Evolutionary conservation across 208 protist species (phyloP), one percentile per base, ranked within the genome.

Genomic region (Wallacemonas collosoma): DNA sequence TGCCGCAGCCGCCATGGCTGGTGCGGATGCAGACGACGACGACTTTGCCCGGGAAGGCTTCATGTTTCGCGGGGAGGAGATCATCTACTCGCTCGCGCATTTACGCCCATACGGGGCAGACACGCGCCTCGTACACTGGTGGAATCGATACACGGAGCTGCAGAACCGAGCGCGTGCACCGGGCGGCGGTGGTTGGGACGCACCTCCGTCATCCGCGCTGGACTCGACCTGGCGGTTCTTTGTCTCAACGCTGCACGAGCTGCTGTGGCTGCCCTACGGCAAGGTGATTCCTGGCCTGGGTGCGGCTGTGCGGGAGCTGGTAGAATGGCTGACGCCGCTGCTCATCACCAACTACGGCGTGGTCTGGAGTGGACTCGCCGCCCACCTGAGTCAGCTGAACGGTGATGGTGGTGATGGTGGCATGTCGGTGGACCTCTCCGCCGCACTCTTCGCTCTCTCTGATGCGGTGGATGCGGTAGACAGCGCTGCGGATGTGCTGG

Each of bases 21-120:
- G 38, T 6, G 69, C 71, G 48, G 80, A 81, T 39, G 63, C 72
- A 54, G 63, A 55, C 63, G 65, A 48, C 36, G 43, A 51, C 8
- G 41, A 73, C 51, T 68, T 78, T 26, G 45, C 61, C n/a, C 77
- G 76, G 6, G 88, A 93, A 17, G 81, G 82, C 1, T 66, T 85
- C 44, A 84, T 93, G 88, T 72, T 93, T 62, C 81, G 82, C 41
- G 88, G 88, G 7, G 78, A 87, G 51, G 88, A 93, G 61, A 90
- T 93, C 53, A 86, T 93, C 60, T 74, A 79, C 12, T 72, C 80
- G n/a, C 76, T 93, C 11, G 75, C 75, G 41, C 82, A 87, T 56
- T 80, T 93, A 56, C 84, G 88, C 1, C 85, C 85, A 3, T 88
- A 93, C 68, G 88, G 76, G 38, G 88, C 82, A 1, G 88, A 93